A percentile compares a stretch with the other conserved stretches of the same genome.
Evolutionary conservation across 2,329 filamentous ascomycete species (phyloP).

Genomic region (Talaromyces pinophilus): DNA sequence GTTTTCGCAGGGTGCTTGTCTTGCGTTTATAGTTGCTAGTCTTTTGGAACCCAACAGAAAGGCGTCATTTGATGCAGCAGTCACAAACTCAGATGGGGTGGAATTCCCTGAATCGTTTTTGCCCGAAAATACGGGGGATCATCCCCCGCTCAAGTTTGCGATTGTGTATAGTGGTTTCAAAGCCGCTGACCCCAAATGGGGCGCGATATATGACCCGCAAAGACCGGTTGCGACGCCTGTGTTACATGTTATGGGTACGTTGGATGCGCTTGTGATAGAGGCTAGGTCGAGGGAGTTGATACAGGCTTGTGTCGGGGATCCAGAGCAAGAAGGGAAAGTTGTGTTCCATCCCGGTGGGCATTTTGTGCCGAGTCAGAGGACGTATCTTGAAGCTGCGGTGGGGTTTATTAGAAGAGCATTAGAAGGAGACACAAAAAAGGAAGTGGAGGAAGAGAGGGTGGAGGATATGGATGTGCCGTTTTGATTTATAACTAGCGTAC

Average conservation of each 20-base stretch:
- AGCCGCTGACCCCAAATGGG: conserved; percentile 62
- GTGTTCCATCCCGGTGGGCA: conserved; percentile 85
- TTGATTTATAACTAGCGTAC: conserved; percentile 25
- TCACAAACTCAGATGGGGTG: conserved; percentile 41
- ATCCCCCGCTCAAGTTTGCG: conserved; percentile 67
- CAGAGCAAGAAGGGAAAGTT: conserved; percentile 52
- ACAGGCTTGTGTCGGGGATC: conserved; percentile 62
- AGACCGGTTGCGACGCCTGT: conserved; percentile 69
- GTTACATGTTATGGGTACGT: conserved; percentile 76
- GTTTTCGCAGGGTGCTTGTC: conserved; percentile 77
- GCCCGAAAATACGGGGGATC: conserved; percentile 35
- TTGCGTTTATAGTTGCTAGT: conserved; percentile 70
- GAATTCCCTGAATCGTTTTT: conserved; percentile 55
- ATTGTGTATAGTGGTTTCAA: conserved; percentile 77
- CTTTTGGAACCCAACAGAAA: conserved; percentile 62
- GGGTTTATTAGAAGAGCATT: conserved; percentile 65
- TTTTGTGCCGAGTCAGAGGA: conserved; percentile 80
- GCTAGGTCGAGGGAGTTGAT: conserved; percentile 66
- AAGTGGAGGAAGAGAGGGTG: conserved; percentile 56
- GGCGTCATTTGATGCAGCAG: conserved; percentile 52
- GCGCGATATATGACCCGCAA: conserved; percentile 69
- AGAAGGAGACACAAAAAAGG: conserved; percentile 37
- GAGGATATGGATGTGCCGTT: conserved; percentile 72
- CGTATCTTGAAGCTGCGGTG: conserved; percentile 74
- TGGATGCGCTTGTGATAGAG: conserved; percentile 90